phyloP scores from a whole-genome alignment of 2,329 filamentous ascomycete genomes.

The Scolecobasidium constrictum region DNA sequence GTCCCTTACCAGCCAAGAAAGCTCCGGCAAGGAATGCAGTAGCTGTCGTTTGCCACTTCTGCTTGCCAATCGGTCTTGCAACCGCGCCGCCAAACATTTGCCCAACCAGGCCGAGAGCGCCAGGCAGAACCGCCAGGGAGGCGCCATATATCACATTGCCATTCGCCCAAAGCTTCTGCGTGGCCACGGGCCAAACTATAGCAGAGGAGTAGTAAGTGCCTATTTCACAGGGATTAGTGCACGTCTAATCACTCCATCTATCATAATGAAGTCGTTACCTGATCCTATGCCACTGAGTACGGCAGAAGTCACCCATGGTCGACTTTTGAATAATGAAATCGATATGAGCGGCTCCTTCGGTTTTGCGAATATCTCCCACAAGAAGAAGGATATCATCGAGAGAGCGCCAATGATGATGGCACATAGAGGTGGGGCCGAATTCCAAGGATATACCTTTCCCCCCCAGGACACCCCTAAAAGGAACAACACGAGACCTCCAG shows the following conservation, averaged over 20 bases:
- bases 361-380: constrained; percentile 14
- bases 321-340: constrained; percentile 13
- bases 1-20: neutral
- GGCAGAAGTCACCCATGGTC: constrained; percentile 12
- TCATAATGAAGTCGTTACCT: constrained; percentile 10
- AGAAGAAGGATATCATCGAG: constrained; percentile 11
- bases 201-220: constrained; percentile 14
- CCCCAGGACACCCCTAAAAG: constrained; percentile 35
- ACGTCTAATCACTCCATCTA: no score
- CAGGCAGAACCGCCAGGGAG: neutral
- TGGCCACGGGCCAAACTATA: neutral
- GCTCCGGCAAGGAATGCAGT: neutral
- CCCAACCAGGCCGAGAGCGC: neutral
- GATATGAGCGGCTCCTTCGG: constrained; percentile 15
- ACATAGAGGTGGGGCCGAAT: constrained; percentile 24
- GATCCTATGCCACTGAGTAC: constrained; percentile 13
- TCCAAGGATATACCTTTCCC: constrained; percentile 32
- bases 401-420: constrained; percentile 13
- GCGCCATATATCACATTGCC: neutral
- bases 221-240: no score
- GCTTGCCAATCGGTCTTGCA: neutral
- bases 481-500: constrained; percentile 30
- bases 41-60: neutral
- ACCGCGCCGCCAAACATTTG: neutral
- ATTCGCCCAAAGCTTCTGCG: neutral